Evolutionary conservation across 129 eudicot genomes (phyloP).

Genomic region (Deinandra increscens): DNA sequence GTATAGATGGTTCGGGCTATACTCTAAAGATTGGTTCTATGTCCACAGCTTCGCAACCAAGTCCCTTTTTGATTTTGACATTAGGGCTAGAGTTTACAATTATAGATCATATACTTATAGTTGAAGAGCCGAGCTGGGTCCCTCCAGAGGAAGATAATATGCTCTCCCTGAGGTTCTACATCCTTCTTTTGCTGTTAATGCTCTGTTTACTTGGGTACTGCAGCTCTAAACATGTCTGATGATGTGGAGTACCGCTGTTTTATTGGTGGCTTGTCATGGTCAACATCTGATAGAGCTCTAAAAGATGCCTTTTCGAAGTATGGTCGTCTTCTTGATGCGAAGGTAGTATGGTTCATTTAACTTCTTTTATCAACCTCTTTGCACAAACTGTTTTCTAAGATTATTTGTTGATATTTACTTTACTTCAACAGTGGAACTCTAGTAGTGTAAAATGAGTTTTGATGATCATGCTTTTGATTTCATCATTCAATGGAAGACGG

Average conservation of each 20-base stretch:
- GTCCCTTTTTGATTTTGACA: not conserved
- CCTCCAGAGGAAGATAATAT: not conserved
- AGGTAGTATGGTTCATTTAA: slow-evolving; percentile 44
- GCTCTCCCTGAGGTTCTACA: slow-evolving; percentile 8
- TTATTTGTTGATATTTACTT: slow-evolving; percentile 1
- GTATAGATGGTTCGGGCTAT: not conserved
- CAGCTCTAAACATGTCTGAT: slow-evolving; percentile 63
- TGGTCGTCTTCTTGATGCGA: slow-evolving; percentile 91
- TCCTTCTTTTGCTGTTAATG: slow-evolving; percentile 10
- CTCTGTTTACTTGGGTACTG: slow-evolving; percentile 16
- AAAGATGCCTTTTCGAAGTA: slow-evolving; percentile 83
- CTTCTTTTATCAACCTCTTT: not conserved
- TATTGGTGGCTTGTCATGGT: slow-evolving; percentile 92
- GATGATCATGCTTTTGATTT: slow-evolving; percentile 8
- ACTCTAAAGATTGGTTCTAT: not conserved
- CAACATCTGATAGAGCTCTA: slow-evolving; percentile 80
- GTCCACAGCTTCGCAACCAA: not conserved
- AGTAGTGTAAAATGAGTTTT: not conserved
- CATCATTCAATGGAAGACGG: not conserved
- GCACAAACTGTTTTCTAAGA: not conserved
- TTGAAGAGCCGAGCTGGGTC: not conserved
- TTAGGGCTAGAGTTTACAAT: not conserved
- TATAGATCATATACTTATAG: not conserved
- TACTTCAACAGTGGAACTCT: not conserved
- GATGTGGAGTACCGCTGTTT: slow-evolving; percentile 94